Percentiles rank a stretch among this genome's conserved stretches.
phyloP scores from a whole-genome alignment of 331 rosid genomes.

The Acacia concinna region DNA sequence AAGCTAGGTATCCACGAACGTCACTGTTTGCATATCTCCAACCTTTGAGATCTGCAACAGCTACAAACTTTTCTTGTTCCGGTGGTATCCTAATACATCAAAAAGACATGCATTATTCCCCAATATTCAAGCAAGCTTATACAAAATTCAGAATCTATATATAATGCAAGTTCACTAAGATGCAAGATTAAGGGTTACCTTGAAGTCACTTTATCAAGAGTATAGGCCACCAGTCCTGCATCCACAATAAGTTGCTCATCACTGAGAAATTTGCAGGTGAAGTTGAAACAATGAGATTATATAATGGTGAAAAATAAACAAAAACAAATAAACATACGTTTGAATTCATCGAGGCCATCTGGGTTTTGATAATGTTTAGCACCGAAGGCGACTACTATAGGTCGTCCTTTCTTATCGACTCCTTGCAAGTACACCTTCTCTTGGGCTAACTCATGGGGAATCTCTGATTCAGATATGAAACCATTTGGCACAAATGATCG shows the following conservation, averaged over 20 bases:
- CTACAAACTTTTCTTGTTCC: constrained; percentile 66
- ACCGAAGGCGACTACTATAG: constrained; percentile 41
- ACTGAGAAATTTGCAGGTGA: neutral
- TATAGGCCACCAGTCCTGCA: constrained; percentile 51
- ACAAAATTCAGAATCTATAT: neutral
- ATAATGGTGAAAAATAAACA: neutral
- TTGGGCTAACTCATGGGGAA: constrained; percentile 51
- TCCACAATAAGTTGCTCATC: constrained; percentile 7
- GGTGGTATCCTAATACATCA: constrained; percentile 40
- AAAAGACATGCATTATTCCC: neutral
- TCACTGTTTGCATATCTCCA: constrained; percentile 76
- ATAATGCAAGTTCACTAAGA: neutral
- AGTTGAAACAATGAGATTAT: neutral
- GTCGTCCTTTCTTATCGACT: constrained; percentile 55
- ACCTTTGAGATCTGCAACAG: constrained; percentile 62
- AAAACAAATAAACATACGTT: constrained; percentile 40
- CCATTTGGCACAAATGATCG: constrained; percentile 52
- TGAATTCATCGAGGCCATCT: constrained; percentile 42
- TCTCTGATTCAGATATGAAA: constrained; percentile 37
- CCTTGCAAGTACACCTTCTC: constrained; percentile 54
- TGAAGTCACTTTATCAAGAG: constrained; percentile 52
- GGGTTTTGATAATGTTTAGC: constrained; percentile 51
- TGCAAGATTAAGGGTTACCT: constrained; percentile 38
- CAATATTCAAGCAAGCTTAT: neutral
- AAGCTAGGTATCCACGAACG: constrained; percentile 51